These are phyloP conservation scores for Talaromyces albobiverticillius DNA, from an alignment of 2,329 filamentous ascomycete genomes.

Conservation along the genomic window DNA sequence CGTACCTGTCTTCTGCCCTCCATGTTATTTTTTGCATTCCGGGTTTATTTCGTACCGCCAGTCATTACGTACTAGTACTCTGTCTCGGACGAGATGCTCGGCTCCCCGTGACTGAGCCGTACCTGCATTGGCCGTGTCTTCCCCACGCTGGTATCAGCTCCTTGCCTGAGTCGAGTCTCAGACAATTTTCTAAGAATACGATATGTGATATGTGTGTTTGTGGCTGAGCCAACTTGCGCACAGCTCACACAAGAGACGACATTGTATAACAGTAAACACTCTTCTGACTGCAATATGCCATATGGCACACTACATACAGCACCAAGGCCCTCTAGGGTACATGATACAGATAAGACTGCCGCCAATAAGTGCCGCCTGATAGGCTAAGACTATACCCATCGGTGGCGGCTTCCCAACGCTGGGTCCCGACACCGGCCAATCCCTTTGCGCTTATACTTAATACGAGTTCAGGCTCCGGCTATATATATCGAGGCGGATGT, in stretches of 20 bases:
- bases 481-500: slow-evolving; percentile 4
- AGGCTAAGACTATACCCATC: neutral
- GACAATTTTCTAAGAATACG: too few relatives aligned
- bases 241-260: too few relatives aligned
- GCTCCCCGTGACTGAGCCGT: slow-evolving; percentile 4
- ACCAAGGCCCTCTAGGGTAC: too few relatives aligned
- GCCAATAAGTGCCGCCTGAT: neutral
- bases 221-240: too few relatives aligned
- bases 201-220: too few relatives aligned
- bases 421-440: slow-evolving; percentile 11
- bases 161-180: too few relatives aligned
- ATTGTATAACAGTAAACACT: too few relatives aligned
- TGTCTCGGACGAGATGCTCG: slow-evolving; percentile 5
- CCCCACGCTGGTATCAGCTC: neutral
- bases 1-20: too few relatives aligned
- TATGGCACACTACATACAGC: too few relatives aligned
- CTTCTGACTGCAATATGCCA: too few relatives aligned
- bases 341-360: too few relatives aligned
- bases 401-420: neutral
- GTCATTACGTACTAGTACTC: neutral
- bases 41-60: slow-evolving; percentile 1
- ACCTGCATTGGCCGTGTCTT: neutral
- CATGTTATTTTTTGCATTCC: neutral
- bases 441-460: slow-evolving; percentile 5
- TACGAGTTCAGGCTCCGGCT: neutral